phyloP scores from a whole-genome alignment of 2,329 filamentous ascomycete genomes.

The Xylariaceae sp. region DNA sequence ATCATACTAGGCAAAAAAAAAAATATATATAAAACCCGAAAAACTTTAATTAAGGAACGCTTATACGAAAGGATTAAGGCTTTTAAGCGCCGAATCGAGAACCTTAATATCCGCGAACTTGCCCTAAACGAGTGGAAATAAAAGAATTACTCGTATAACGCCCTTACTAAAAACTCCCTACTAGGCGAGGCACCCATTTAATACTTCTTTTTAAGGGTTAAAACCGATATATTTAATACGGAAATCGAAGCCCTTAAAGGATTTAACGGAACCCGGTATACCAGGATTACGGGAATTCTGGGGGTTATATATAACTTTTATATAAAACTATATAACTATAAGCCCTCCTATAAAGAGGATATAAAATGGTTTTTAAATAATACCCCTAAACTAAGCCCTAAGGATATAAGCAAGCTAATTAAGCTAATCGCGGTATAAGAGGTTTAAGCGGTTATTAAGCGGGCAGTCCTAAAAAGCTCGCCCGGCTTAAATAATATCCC shows the following conservation, averaged over 20 bases:
- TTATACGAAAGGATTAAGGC: constrained; percentile 1
- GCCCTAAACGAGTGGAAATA: constrained; percentile 1
- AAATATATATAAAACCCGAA: neutral
- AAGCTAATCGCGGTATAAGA: constrained; percentile 2
- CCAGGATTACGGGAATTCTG: neutral
- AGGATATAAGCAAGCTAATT: neutral
- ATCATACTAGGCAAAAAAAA: constrained; percentile 1
- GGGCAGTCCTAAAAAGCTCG: constrained; percentile 1
- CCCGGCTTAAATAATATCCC: neutral
- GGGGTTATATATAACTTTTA: constrained; percentile 1
- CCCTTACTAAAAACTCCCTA: constrained; percentile 1
- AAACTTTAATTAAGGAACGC: neutral
- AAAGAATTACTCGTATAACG: constrained; percentile 1
- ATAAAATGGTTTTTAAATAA: neutral
- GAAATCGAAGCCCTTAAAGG: constrained; percentile 1
- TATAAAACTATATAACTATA: constrained; percentile 1
- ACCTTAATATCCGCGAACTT: neutral
- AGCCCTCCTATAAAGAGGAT: neutral
- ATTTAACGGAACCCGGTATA: neutral
- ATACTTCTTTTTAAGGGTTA: neutral
- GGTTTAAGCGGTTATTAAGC: neutral
- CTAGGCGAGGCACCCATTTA: constrained; percentile 1
- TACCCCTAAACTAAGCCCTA: neutral
- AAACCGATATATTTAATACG: constrained; percentile 1
- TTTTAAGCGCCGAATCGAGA: neutral